A percentile compares a stretch with the other conserved stretches of the same genome.
These are phyloP conservation scores for Vicia faba DNA, from an alignment of 306 rosid genomes.

Conservation along the genomic window DNA sequence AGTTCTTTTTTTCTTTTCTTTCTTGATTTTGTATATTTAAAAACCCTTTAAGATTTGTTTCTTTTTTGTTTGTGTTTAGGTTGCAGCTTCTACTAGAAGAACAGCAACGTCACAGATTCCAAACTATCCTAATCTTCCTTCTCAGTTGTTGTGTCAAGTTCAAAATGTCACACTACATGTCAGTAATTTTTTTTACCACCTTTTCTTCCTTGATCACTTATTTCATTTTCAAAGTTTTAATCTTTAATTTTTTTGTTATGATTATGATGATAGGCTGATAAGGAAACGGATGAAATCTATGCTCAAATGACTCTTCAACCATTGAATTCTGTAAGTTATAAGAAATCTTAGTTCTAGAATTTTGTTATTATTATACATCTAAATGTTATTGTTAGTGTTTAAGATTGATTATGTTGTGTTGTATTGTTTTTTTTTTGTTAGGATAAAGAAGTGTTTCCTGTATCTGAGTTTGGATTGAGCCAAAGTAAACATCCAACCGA, in stretches of 20 bases:
- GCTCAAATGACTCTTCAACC: constrained; percentile 97
- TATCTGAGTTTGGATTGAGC: constrained; percentile 79
- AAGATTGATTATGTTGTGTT: too few species aligned
- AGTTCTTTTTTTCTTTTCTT: neutral
- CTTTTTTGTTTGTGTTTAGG: neutral
- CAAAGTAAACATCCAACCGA: constrained; percentile 89
- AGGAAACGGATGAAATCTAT: constrained; percentile 91
- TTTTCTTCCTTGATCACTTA: neutral
- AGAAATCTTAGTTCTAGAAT: too few species aligned
- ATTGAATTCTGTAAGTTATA: too few species aligned
- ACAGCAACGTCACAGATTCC: too few species aligned
- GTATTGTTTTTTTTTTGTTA: constrained; percentile 36
- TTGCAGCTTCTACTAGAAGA: too few species aligned
- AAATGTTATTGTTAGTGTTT: too few species aligned
- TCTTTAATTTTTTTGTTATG: neutral
- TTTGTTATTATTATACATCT: too few species aligned
- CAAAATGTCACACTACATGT: too few species aligned
- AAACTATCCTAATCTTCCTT: too few species aligned
- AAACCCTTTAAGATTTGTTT: neutral
- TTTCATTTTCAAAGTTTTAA: constrained; percentile 9
- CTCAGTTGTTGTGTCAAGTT: too few species aligned
- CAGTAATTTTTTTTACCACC: neutral
- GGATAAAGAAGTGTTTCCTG: constrained; percentile 90
- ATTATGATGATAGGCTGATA: constrained; percentile 73
- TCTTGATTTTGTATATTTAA: neutral